These are phyloP conservation scores for Xerophyta viscosa DNA, from an alignment of 106 monocot genomes.

Conservation along the genomic window DNA sequence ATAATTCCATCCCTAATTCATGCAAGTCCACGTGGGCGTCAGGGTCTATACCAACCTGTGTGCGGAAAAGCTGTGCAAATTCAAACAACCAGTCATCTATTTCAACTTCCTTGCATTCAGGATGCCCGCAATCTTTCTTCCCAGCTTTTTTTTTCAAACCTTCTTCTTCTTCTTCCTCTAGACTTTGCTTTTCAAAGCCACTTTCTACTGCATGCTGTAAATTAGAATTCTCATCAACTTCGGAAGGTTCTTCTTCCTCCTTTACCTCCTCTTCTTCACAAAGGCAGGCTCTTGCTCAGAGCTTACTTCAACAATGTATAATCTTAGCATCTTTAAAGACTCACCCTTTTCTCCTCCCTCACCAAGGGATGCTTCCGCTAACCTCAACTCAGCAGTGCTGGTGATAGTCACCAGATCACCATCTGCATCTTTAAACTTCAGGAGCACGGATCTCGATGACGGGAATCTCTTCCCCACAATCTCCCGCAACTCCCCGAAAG, in stretches of 20 bases:
- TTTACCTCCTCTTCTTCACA: slow-evolving; percentile 45
- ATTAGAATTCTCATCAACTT: slow-evolving; percentile 19
- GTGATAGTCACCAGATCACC: slow-evolving; percentile 92
- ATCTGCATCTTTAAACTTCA: slow-evolving; percentile 82
- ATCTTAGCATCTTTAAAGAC: slow-evolving; percentile 33
- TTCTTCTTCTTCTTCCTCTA: slow-evolving; percentile 24
- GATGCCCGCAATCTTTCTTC: slow-evolving; percentile 54
- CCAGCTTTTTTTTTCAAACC: slow-evolving; percentile 21
- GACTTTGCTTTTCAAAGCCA: slow-evolving; percentile 10
- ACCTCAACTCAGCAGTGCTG: slow-evolving; percentile 55
- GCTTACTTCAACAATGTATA: slow-evolving; percentile 83
- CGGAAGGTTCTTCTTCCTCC: slow-evolving; percentile 21
- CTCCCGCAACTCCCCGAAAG: slow-evolving; percentile 62
- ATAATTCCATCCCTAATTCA: slow-evolving; percentile 96
- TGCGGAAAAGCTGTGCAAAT: slow-evolving; percentile 90
- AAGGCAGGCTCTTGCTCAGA: slow-evolving; percentile 66
- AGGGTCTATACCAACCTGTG: slow-evolving; percentile 88
- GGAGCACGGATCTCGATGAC: slow-evolving; percentile 63
- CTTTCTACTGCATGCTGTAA: slow-evolving; percentile 10
- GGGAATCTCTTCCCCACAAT: slow-evolving; percentile 66
- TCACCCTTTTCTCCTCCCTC: slow-evolving; percentile 10
- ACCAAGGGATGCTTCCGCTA: slow-evolving; percentile 47
- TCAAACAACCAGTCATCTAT: slow-evolving; percentile 95
- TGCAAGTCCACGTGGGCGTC: slow-evolving; percentile 95
- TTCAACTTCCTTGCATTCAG: slow-evolving; percentile 85